Conservation (phyloP, 768 basidiomycete genomes). For the Russula dissimulans region DNA sequence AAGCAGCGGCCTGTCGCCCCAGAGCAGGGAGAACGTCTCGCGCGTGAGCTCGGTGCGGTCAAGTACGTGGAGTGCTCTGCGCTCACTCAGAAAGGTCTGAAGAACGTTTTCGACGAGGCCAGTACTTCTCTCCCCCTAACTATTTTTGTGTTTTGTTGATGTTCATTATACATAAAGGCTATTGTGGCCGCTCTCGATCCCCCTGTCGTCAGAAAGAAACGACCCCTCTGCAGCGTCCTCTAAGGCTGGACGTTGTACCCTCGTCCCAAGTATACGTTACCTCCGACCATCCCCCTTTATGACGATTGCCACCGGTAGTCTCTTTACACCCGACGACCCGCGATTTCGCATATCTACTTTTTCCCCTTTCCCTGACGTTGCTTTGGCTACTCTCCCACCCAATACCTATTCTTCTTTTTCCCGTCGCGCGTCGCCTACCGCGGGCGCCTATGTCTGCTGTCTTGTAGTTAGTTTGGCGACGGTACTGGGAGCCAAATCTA, state of each 20-base stretch:
- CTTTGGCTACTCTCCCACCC: constrained; percentile 19
- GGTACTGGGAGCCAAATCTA: constrained; percentile 29
- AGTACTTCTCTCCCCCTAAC: constrained; percentile 25
- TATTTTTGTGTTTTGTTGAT: not conserved
- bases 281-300: not conserved
- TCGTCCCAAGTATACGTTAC: constrained; percentile 17
- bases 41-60: constrained; percentile 95
- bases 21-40: constrained; percentile 89
- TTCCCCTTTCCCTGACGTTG: constrained; percentile 15
- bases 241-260: constrained; percentile 36
- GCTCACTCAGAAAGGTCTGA: constrained; percentile 96
- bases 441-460: constrained; percentile 20
- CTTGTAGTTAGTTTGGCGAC: constrained; percentile 28
- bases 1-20: constrained; percentile 87
- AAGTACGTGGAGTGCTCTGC: constrained; percentile 99
- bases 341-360: constrained; percentile 17
- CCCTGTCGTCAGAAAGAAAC: constrained; percentile 76
- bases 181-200: constrained; percentile 98
- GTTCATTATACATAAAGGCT: constrained; percentile 43
- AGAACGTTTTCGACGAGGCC: constrained; percentile 99
- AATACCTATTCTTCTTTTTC: constrained; percentile 21
- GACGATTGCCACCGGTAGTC: constrained; percentile 10
- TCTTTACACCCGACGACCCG: constrained; percentile 11
- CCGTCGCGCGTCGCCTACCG: not conserved
- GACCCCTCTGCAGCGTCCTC: constrained; percentile 69